Evolutionary conservation across 2,329 filamentous ascomycete genomes (phyloP), one percentile per base, ranked within the genome.

Genomic region (Aspergillus fijiensis): DNA sequence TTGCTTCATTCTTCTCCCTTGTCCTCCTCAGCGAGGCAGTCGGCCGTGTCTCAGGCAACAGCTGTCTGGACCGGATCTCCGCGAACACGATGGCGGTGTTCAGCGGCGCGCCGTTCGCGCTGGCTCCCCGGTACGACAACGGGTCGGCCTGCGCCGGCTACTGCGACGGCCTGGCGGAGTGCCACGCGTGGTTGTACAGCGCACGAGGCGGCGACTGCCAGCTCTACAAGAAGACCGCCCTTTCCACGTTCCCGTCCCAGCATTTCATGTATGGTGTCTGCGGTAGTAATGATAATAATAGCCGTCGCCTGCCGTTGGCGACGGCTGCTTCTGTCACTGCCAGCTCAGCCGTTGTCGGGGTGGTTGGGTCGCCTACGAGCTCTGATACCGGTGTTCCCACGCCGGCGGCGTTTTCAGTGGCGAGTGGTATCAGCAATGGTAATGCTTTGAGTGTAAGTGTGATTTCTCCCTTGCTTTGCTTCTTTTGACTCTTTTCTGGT

Each of bases 311-410:
- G 5, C 60, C 23, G 39, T 59, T 51, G 54, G 51, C 52, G 47
- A 50, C 58, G 53, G 50, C 51, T 49, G 19, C 45, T 51, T 53
- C 49, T 50, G 55, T 33, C 39, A 39, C 49, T 50, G 39, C 39
- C 14, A 42, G 16, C 19, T 42, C 39, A 19, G 14, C 39, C 39
- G 39, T 16, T 42, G 39, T n/a, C 39, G 39, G 4, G 4, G 39
- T 16, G 39, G 39, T 42, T 42, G 16, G 33, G 14, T 35, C 33
- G 33, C 11, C 33, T 35, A 11, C 33, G 11, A 35, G 14, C 6
- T 35, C 33, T 4, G 10, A 11, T 35, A 35, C 3, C 33, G 14
- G 33, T 14, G 2, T 35, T 2, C 14, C 33, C 14, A 35, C 33
- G 10, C 33, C 33, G 33, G 33, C 33, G 33, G 33, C 33, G 33